Base-by-base conservation (phyloP, 192 early-diverging fungal species). In the Funneliformis mosseae region DNA sequence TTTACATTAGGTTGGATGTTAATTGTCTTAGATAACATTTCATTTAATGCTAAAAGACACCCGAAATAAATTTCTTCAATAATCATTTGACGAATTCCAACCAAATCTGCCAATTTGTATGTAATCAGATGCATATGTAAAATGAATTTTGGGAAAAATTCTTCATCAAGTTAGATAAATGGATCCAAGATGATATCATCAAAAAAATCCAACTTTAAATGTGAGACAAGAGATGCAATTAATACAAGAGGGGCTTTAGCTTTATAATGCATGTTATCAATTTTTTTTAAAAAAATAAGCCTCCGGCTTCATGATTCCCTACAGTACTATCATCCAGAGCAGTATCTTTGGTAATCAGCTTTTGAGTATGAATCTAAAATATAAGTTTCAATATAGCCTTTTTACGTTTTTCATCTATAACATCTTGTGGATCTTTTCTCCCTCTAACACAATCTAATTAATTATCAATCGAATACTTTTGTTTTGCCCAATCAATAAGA, bases 41-140 rank as follows among this genome's bases (percentile, higher is more conserved):
- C 23, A 27, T 50, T 7, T 48, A 45, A 25, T 46, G 27, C 71
- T 12, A 33, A 38, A 10, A 33, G 10, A 60, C 21, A 21, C 28
- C 43, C 42, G 50, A 25, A 25, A 8, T 73, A 73, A 59, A 75
- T 75, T 38, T 50, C 50, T 8, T 59, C 28, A 33, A 75, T 60
- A 0, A 50, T 75, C 11, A 59, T 59, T 16, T 60, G n/a, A 59
- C 4, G 14, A 45, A 59, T 38, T 8, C 74, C 50, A 59, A 21
- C n/a, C 8, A 18, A 11, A 60, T 38, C 8, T 0, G 18, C 18
- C 6, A 75, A 33, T 18, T 12, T 38, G 14, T 75, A 75, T 50
- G 73, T 74, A 11, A 33, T 33, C 11, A 38, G 74, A 25, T 75
- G 74, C 28, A 75, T 74, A 59, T 33, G 74, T 21, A 75, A 25